Conservation (phyloP, 2,329 filamentous ascomycete genomes). For the Talaromyces sp. region DNA sequence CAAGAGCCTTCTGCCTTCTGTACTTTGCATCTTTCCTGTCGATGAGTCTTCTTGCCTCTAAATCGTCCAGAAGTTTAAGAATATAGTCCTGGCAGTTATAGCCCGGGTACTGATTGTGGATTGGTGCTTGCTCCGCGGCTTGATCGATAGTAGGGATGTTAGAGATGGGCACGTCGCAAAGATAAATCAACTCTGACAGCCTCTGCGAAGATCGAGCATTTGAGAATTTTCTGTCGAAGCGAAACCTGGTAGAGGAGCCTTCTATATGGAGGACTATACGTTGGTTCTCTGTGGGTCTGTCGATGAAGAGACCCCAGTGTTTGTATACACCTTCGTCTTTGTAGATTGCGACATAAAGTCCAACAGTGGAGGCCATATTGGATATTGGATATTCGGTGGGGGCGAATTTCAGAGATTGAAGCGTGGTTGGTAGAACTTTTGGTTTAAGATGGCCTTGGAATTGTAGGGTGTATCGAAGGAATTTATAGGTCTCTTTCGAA, state of each 20-base stretch:
- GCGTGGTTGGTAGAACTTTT: too few relatives aligned
- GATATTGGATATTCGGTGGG: too few relatives aligned
- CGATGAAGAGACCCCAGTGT: not conserved
- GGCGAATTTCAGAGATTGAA: too few relatives aligned
- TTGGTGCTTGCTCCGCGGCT: not conserved
- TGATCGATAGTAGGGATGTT: not conserved
- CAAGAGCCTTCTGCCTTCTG: too few relatives aligned
- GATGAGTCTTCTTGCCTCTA: too few relatives aligned
- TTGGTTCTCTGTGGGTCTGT: not conserved
- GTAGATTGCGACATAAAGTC: too few relatives aligned
- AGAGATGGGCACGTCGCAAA: not conserved
- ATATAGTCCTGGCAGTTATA: conserved; percentile 33
- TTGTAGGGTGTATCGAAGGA: too few relatives aligned
- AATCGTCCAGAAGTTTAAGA: too few relatives aligned
- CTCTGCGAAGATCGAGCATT: not conserved
- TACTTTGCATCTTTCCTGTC: too few relatives aligned
- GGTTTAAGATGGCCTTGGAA: too few relatives aligned
- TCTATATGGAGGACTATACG: not conserved
- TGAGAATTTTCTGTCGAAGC: not conserved
- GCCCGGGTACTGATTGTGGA: conserved; percentile 26
- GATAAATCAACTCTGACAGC: not conserved
- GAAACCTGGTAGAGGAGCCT: not conserved
- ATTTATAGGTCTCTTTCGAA: too few relatives aligned
- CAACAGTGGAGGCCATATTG: too few relatives aligned
- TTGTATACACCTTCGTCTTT: not conserved